A percentile compares a stretch with the other conserved stretches of the same genome.
These are phyloP conservation scores for Calocybe indica DNA, from an alignment of 768 basidiomycete species.

Conservation along the genomic window DNA sequence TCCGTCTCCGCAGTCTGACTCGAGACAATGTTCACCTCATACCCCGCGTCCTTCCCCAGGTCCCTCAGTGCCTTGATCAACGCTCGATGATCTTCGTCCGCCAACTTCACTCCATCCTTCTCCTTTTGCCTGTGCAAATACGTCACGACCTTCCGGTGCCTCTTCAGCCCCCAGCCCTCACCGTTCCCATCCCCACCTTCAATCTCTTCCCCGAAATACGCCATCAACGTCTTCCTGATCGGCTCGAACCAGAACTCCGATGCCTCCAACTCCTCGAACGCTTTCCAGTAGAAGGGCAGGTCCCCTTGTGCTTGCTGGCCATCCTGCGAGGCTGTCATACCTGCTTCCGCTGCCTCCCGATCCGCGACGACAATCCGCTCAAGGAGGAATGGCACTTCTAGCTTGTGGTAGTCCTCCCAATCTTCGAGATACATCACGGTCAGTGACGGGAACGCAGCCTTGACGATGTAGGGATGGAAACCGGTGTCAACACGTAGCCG, in stretches of 20 bases:
- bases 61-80: slow-evolving; percentile 52
- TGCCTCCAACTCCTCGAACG: slow-evolving; percentile 36
- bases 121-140: slow-evolving; percentile 64
- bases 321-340: slow-evolving; percentile 12
- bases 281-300: background rate
- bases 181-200: slow-evolving; percentile 20
- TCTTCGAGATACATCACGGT: slow-evolving; percentile 66
- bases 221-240: slow-evolving; percentile 30
- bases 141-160: slow-evolving; percentile 43
- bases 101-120: slow-evolving; percentile 41
- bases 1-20: slow-evolving; percentile 39
- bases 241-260: slow-evolving; percentile 70
- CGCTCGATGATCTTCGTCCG: slow-evolving; percentile 47
- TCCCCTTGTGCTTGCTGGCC: background rate
- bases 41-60: slow-evolving; percentile 45
- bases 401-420: slow-evolving; percentile 68
- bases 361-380: slow-evolving; percentile 78
- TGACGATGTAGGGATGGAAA: slow-evolving; percentile 67
- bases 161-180: slow-evolving; percentile 4
- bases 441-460: slow-evolving; percentile 69
- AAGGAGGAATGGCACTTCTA: slow-evolving; percentile 65
- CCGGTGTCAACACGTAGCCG: slow-evolving; percentile 51
- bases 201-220: slow-evolving; percentile 22
- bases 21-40: slow-evolving; percentile 51
- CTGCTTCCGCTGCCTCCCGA: slow-evolving; percentile 50